Conservation (phyloP, 805 yeast genomes). For the Lipomyces starkeyi region DNA sequence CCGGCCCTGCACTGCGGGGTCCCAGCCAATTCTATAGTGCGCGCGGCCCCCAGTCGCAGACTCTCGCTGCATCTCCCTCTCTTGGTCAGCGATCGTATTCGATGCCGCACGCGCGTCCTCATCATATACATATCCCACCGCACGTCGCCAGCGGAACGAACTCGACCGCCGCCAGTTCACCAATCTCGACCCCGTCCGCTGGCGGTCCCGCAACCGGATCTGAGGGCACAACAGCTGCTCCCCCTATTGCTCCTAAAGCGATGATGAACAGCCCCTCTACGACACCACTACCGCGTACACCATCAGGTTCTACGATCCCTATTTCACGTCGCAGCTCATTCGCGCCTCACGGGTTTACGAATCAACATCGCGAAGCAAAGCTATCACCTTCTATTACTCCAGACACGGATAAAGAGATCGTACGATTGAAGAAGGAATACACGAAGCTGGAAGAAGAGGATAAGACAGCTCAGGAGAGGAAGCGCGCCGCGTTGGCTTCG, state of each 20-base stretch:
- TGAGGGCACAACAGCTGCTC: constrained; percentile 5
- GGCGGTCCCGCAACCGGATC: constrained; percentile 1
- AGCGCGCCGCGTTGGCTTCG: constrained; percentile 27
- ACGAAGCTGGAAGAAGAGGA: constrained; percentile 25
- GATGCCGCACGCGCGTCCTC: constrained; percentile 14
- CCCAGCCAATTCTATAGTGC: neutral
- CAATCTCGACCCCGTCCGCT: neutral
- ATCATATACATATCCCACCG: constrained; percentile 10
- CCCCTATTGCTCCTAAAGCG: constrained; percentile 34
- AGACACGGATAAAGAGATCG: constrained; percentile 30
- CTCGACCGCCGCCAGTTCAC: neutral
- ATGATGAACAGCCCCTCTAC: constrained; percentile 24
- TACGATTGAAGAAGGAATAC: constrained; percentile 25
- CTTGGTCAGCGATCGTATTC: constrained; percentile 26
- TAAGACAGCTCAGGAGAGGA: constrained; percentile 17
- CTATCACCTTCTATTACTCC: constrained; percentile 33
- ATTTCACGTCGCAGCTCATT: constrained; percentile 1
- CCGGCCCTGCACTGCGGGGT: constrained; percentile 4
- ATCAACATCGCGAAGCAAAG: constrained; percentile 13
- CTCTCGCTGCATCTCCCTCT: constrained; percentile 12
- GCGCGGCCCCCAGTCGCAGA: neutral
- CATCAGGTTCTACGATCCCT: constrained; percentile 10
- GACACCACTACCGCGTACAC: constrained; percentile 9
- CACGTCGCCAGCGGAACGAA: constrained; percentile 10
- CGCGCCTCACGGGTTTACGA: constrained; percentile 3